phyloP scores from a whole-genome alignment of 2,329 filamentous ascomycete species.

The Colletotrichum brevisporum region DNA sequence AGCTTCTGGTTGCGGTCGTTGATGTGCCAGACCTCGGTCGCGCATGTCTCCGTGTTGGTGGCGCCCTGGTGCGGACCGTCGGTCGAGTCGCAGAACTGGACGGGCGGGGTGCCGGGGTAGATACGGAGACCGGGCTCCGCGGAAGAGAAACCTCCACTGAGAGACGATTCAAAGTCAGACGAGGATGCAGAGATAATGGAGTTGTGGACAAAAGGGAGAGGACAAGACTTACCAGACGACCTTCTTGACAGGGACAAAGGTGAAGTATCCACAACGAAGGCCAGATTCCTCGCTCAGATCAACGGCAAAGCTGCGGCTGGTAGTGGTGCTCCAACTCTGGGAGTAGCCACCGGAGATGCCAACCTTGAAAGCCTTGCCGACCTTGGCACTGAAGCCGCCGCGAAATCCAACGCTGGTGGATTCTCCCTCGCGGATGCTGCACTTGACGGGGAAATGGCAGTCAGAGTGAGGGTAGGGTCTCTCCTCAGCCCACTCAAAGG shows the following conservation, averaged over 20 bases:
- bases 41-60: slow-evolving; percentile 3
- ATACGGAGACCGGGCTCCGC: not conserved
- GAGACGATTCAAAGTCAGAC: too few species aligned
- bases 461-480: slow-evolving; percentile 53
- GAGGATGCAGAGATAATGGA: too few species aligned
- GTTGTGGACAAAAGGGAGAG: too few species aligned
- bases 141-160: slow-evolving; percentile 32
- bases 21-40: slow-evolving; percentile 23
- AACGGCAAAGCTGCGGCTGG: slow-evolving; percentile 25
- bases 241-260: slow-evolving; percentile 41
- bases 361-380: slow-evolving; percentile 44
- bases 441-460: slow-evolving; percentile 51
- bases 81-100: too few species aligned
- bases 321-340: not conserved
- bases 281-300: not conserved
- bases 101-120: not conserved
- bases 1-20: not conserved
- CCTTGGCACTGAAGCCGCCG: slow-evolving; percentile 51
- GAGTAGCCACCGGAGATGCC: slow-evolving; percentile 42
- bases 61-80: not conserved
- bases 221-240: slow-evolving; percentile 20
- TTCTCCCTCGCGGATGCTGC: slow-evolving; percentile 46
- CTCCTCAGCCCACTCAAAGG: slow-evolving; percentile 48
- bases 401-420: slow-evolving; percentile 47
- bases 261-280: slow-evolving; percentile 43